A percentile compares a stretch with the other conserved stretches of the same genome.
Evolutionary conservation across 805 yeast species (phyloP).

Genomic region (Saccharomycopsis olivae): DNA sequence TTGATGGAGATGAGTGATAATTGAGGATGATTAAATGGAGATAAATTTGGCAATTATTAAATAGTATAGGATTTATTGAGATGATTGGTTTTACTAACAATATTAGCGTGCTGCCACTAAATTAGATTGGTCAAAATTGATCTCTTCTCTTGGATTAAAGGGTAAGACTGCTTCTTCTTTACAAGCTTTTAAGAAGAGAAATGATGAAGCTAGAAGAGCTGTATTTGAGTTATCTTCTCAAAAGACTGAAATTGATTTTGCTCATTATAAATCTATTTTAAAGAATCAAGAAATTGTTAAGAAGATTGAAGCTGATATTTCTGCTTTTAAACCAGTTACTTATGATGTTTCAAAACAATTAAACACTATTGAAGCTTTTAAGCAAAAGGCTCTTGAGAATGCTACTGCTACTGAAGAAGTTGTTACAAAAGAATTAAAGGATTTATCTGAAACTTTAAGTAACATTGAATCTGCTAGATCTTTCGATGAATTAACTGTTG

Average conservation of each 20-base stretch:
- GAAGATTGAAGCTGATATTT: slow-evolving; percentile 70
- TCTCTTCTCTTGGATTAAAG: slow-evolving; percentile 79
- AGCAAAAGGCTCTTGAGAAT: slow-evolving; percentile 89
- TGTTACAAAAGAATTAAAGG: slow-evolving; percentile 76
- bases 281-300: slow-evolving; percentile 73
- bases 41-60: too few relatives aligned
- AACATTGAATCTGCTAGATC: slow-evolving; percentile 97
- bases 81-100: background rate
- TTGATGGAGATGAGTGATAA: too few relatives aligned
- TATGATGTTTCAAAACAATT: slow-evolving; percentile 83
- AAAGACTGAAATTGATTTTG: slow-evolving; percentile 71
- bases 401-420: slow-evolving; percentile 88
- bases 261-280: slow-evolving; percentile 66
- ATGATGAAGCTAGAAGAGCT: slow-evolving; percentile 91
- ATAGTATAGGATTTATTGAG: too few relatives aligned
- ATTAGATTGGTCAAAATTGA: slow-evolving; percentile 91
- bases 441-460: slow-evolving; percentile 77
- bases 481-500: slow-evolving; percentile 92
- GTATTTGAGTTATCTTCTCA: slow-evolving; percentile 61
- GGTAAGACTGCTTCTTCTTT: slow-evolving; percentile 86
- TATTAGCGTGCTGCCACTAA: slow-evolving; percentile 58
- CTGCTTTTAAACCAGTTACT: slow-evolving; percentile 70
- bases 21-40: too few relatives aligned
- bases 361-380: slow-evolving; percentile 86
- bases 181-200: slow-evolving; percentile 93